Conservation (phyloP, 768 basidiomycete genomes). For the Lactifluus subvellereus region DNA sequence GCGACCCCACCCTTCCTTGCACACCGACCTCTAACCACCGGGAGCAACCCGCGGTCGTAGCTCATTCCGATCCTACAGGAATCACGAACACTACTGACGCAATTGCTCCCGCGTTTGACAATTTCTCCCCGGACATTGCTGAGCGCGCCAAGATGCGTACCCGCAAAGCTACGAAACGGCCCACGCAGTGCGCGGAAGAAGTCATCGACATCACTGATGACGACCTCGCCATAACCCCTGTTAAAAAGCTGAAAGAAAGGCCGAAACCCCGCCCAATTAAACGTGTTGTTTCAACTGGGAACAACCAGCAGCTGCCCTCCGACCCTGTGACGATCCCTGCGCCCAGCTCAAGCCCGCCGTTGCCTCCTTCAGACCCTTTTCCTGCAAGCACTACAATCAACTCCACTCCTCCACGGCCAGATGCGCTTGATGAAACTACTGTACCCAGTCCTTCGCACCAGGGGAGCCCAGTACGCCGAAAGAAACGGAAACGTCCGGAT, state of each 20-base stretch:
- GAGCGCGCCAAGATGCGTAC: slow-evolving; percentile 33
- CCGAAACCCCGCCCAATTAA: slow-evolving; percentile 18
- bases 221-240: slow-evolving; percentile 26
- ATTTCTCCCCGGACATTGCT: slow-evolving; percentile 29
- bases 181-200: slow-evolving; percentile 16
- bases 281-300: slow-evolving; percentile 15
- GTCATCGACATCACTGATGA: slow-evolving; percentile 32
- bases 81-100: not conserved
- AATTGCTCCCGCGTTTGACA: not conserved
- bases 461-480: slow-evolving; percentile 10
- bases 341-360: slow-evolving; percentile 27
- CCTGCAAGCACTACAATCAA: slow-evolving; percentile 21
- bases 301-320: slow-evolving; percentile 13
- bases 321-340: slow-evolving; percentile 26
- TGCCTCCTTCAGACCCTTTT: slow-evolving; percentile 28
- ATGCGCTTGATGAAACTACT: slow-evolving; percentile 1
- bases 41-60: not conserved
- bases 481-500: slow-evolving; percentile 20
- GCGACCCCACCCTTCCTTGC: slow-evolving; percentile 13
- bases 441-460: slow-evolving; percentile 11
- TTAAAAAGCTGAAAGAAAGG: slow-evolving; percentile 7
- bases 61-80: slow-evolving; percentile 1
- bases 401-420: slow-evolving; percentile 9
- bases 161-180: slow-evolving; percentile 24
- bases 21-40: slow-evolving; percentile 9